These are phyloP conservation scores for Coemansia sp. DNA, from an alignment of 192 early-diverging fungal genomes.

Conservation along the genomic window DNA sequence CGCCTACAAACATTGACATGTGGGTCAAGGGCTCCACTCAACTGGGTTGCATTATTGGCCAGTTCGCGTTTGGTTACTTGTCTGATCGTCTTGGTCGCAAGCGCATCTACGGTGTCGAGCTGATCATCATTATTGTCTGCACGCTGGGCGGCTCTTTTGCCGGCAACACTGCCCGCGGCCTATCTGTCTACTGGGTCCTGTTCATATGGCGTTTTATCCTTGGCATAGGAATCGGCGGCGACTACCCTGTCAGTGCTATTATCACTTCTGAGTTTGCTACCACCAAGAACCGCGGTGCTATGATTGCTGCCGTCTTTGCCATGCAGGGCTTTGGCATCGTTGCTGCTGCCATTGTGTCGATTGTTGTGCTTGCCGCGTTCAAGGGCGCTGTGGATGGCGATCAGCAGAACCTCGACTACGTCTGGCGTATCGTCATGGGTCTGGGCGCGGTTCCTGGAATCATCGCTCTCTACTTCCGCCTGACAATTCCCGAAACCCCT, in stretches of 20 bases:
- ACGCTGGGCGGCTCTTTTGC: slow-evolving; percentile 77
- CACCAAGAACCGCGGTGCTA: slow-evolving; percentile 76
- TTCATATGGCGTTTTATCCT: slow-evolving; percentile 85
- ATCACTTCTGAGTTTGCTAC: slow-evolving; percentile 91
- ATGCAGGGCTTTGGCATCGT: slow-evolving; percentile 93
- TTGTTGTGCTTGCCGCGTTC: slow-evolving; percentile 70
- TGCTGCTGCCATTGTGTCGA: slow-evolving; percentile 70
- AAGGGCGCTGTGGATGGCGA: slow-evolving; percentile 63
- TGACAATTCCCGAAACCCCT: slow-evolving; percentile 94
- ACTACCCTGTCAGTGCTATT: slow-evolving; percentile 88
- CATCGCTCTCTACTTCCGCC: slow-evolving; percentile 81
- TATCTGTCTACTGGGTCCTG: slow-evolving; percentile 66
- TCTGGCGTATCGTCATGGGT: slow-evolving; percentile 85
- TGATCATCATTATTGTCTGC: slow-evolving; percentile 85
- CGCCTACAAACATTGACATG: slow-evolving; percentile 71
- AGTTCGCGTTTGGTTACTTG: slow-evolving; percentile 81
- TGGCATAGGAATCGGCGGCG: slow-evolving; percentile 90
- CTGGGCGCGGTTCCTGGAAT: slow-evolving; percentile 79
- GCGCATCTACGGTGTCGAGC: slow-evolving; percentile 86
- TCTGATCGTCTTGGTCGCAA: slow-evolving; percentile 88
- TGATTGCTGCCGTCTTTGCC: slow-evolving; percentile 88
- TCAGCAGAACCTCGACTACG: slow-evolving; percentile 68
- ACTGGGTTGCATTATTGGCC: slow-evolving; percentile 87
- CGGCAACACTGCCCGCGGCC: slow-evolving; percentile 62
- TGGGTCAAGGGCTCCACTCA: slow-evolving; percentile 84